These are phyloP conservation scores for Talaromyces piceae DNA, from an alignment of 2,329 filamentous ascomycete species.

Conservation along the genomic window DNA sequence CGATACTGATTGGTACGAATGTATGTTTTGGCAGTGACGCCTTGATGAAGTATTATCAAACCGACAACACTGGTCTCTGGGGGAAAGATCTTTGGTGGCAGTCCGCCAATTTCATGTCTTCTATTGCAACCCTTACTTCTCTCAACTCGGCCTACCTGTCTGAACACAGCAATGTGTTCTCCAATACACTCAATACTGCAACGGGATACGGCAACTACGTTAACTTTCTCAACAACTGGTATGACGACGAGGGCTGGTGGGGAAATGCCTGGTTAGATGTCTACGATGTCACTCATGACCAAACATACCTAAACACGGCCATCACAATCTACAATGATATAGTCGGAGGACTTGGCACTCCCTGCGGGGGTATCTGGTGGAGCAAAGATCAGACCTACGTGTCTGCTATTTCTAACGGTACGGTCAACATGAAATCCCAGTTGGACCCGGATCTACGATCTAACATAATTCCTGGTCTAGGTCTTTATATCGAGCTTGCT, in stretches of 20 bases:
- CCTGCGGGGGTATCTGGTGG: slow-evolving; percentile 11
- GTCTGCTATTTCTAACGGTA: slow-evolving; percentile 8
- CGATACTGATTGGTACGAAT: neutral
- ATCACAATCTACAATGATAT: slow-evolving; percentile 10
- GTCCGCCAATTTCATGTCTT: slow-evolving; percentile 9
- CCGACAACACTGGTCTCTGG: slow-evolving; percentile 3
- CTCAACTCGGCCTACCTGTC: slow-evolving; percentile 8
- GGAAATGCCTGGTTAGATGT: slow-evolving; percentile 11
- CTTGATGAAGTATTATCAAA: slow-evolving; percentile 6
- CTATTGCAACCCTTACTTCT: slow-evolving; percentile 5
- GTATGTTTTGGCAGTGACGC: slow-evolving; percentile 2
- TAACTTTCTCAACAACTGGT: slow-evolving; percentile 8
- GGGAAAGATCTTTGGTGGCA: slow-evolving; percentile 10
- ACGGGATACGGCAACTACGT: slow-evolving; percentile 7
- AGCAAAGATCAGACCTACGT: slow-evolving; percentile 7
- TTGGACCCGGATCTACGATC: neutral
- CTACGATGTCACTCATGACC: slow-evolving; percentile 7
- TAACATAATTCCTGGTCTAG: neutral
- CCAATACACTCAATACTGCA: slow-evolving; percentile 4
- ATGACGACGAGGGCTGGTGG: slow-evolving; percentile 12
- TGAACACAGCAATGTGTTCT: slow-evolving; percentile 7
- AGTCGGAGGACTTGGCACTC: slow-evolving; percentile 6
- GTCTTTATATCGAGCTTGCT: slow-evolving; percentile 9
- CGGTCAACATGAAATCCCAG: neutral
- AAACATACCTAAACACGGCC: slow-evolving; percentile 4